Evolutionary conservation across 371 early-diverging fungal species (phyloP).

Genomic region (Funneliformis caledonium): DNA sequence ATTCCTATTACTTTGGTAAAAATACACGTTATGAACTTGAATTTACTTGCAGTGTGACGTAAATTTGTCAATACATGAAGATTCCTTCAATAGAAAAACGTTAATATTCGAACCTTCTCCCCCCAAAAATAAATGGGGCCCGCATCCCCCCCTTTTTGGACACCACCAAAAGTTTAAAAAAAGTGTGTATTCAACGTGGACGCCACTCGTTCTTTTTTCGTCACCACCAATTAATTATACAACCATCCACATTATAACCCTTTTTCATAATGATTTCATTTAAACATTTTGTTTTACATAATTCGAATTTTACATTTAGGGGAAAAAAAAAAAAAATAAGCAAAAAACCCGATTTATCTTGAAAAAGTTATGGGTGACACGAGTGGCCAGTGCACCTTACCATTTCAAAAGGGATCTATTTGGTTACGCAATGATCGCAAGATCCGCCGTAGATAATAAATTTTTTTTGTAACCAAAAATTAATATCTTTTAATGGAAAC

Average conservation of each 20-base stretch:
- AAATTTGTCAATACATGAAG: too few species aligned
- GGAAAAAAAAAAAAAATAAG: neutral
- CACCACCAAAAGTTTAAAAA: too few species aligned
- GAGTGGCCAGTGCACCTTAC: neutral
- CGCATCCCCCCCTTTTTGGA: neutral
- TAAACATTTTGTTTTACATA: neutral
- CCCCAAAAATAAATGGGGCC: neutral
- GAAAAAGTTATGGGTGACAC: too few species aligned
- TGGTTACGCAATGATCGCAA: neutral
- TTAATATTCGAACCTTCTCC: too few species aligned
- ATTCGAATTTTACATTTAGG: neutral
- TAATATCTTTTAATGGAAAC: neutral
- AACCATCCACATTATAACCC: neutral
- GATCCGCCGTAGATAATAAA: neutral
- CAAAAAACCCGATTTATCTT: too few species aligned
- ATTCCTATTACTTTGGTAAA: too few species aligned
- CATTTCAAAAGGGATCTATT: neutral
- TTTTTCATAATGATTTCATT: neutral
- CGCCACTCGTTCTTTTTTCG: neutral
- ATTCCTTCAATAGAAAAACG: too few species aligned
- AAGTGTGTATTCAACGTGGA: neutral
- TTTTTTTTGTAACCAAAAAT: neutral
- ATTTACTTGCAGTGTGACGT: too few species aligned
- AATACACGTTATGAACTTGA: too few species aligned
- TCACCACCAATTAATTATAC: neutral